phyloP scores from a whole-genome alignment of 2,329 filamentous ascomycete species.

The Penicillium frequentans region DNA sequence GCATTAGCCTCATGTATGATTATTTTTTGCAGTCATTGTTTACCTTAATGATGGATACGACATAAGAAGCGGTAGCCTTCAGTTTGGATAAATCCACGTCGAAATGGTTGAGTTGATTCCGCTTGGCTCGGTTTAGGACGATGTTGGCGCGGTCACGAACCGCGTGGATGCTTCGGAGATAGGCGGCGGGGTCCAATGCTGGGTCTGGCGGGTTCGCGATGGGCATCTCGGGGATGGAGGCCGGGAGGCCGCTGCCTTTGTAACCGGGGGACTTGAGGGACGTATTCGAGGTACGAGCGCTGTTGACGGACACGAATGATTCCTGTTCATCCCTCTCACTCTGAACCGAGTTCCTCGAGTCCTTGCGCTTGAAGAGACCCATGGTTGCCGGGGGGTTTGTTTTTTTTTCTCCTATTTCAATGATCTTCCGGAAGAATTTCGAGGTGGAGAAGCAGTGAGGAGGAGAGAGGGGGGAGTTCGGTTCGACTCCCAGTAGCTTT shows the following conservation, averaged over 20 bases:
- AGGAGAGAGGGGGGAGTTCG: background rate
- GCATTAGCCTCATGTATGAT: conserved; percentile 1
- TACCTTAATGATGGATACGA: conserved; percentile 94
- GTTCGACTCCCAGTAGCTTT: conserved; percentile 1
- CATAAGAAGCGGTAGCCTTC: conserved; percentile 77
- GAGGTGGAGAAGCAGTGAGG: conserved; percentile 3
- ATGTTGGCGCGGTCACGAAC: conserved; percentile 77
- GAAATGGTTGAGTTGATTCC: conserved; percentile 79
- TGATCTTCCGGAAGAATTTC: background rate
- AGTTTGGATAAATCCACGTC: conserved; percentile 86
- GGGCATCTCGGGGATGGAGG: conserved; percentile 69
- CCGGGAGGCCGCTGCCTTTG: conserved; percentile 48
- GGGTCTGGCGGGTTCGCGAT: conserved; percentile 86
- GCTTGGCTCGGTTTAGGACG: conserved; percentile 73
- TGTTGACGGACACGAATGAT: conserved; percentile 42
- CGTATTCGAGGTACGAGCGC: conserved; percentile 45
- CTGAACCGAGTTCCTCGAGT: conserved; percentile 40
- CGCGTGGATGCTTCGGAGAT: conserved; percentile 84
- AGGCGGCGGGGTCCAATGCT: conserved; percentile 80
- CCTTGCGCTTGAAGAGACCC: conserved; percentile 50
- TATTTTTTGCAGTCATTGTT: background rate
- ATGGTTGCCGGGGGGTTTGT: conserved; percentile 23
- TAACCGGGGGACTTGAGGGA: conserved; percentile 53
- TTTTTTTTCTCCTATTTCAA: background rate
- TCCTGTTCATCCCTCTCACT: conserved; percentile 43